Percentiles rank a stretch among this genome's conserved stretches.
phyloP scores from a whole-genome alignment of 805 yeast genomes.

The Kodamaea kaohsiungensis region DNA sequence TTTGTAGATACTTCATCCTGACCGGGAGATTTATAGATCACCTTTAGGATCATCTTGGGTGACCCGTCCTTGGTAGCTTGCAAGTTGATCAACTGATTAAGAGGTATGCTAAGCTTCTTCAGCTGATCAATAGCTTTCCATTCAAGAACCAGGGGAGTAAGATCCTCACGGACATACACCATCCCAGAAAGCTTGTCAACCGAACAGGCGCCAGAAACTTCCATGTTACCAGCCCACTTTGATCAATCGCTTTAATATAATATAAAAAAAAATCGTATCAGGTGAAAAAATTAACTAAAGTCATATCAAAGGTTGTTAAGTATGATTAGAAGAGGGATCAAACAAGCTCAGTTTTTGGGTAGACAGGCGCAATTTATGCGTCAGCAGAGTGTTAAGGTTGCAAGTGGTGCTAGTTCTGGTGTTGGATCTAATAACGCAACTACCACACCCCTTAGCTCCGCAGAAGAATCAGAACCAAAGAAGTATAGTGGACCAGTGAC shows the following conservation, averaged over 20 bases:
- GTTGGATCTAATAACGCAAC: background rate
- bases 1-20: slow-evolving; percentile 30
- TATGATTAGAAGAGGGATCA: background rate
- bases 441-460: no score
- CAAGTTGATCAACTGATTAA: slow-evolving; percentile 41
- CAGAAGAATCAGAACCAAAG: background rate
- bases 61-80: slow-evolving; percentile 71
- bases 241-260: background rate
- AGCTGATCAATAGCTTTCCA: slow-evolving; percentile 47
- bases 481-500: slow-evolving; percentile 48
- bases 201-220: slow-evolving; percentile 44
- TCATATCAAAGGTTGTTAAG: background rate
- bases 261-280: background rate
- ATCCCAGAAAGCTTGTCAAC: slow-evolving; percentile 43
- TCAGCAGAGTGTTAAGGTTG: background rate
- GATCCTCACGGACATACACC: slow-evolving; percentile 41
- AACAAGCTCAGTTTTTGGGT: background rate
- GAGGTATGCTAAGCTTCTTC: slow-evolving; percentile 33
- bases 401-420: background rate
- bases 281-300: background rate
- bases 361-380: background rate
- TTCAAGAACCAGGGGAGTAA: slow-evolving; percentile 41
- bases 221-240: slow-evolving; percentile 11
- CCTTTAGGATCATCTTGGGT: slow-evolving; percentile 65
- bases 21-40: slow-evolving; percentile 47